Percentiles rank a stretch among this genome's conserved stretches.
These are phyloP conservation scores for Acarospora socialis DNA, from an alignment of 2,329 filamentous ascomycete genomes.

Conservation along the genomic window DNA sequence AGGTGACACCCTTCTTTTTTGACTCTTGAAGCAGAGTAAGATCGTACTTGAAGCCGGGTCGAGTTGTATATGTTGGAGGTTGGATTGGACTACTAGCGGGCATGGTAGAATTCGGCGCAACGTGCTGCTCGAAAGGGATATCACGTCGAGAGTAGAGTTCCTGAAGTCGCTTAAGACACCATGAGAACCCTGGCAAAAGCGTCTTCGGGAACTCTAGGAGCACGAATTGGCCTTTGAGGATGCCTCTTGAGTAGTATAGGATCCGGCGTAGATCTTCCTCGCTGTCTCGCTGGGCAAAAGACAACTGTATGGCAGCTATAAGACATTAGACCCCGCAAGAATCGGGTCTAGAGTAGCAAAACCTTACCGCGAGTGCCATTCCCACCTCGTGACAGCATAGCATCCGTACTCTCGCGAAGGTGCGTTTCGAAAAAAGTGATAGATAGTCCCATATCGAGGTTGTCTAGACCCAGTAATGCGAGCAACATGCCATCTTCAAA, in stretches of 20 bases:
- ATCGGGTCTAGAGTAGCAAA: not conserved
- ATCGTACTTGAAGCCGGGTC: too few species aligned
- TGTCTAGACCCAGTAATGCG: constrained; percentile 17
- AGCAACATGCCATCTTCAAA: constrained; percentile 20
- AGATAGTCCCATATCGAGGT: constrained; percentile 14
- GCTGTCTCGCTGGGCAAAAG: constrained; percentile 13
- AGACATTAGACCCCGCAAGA: not conserved
- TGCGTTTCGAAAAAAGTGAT: constrained; percentile 18
- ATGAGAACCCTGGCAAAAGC: constrained; percentile 14
- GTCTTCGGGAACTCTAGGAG: constrained; percentile 14
- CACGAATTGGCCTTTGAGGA: constrained; percentile 10
- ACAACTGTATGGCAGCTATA: constrained; percentile 13
- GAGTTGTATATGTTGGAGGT: too few species aligned
- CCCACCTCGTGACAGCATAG: constrained; percentile 15
- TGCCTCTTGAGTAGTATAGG: constrained; percentile 11
- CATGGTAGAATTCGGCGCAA: too few species aligned
- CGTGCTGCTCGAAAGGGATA: constrained; percentile 14
- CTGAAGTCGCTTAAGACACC: constrained; percentile 13
- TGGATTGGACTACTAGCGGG: too few species aligned
- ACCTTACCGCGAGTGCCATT: constrained; percentile 14
- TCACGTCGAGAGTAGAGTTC: constrained; percentile 5
- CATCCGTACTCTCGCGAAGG: constrained; percentile 13
- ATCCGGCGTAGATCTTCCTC: constrained; percentile 14
- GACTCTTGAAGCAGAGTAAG: too few species aligned
- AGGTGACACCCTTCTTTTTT: too few species aligned